Percentiles rank a stretch among this genome's conserved stretches.
These are phyloP conservation scores for Mrakia gelida DNA, from an alignment of 768 basidiomycete species.

Conservation along the genomic window DNA sequence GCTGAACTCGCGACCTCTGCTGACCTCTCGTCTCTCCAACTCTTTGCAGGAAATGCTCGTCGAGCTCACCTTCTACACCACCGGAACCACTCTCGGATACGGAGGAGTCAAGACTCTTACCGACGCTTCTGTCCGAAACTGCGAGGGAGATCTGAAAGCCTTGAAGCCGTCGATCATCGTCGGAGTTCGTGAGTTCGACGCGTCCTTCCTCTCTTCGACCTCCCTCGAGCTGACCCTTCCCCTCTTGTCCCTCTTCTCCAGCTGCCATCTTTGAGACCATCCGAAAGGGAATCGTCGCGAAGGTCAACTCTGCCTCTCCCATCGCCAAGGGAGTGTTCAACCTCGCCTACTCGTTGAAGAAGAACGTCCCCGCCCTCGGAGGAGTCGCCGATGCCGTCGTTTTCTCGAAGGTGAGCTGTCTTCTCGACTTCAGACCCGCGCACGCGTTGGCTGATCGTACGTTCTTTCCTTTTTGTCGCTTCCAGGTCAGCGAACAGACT, in stretches of 20 bases:
- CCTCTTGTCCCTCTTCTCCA: background rate
- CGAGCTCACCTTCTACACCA: slow-evolving; percentile 41
- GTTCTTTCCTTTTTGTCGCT: background rate
- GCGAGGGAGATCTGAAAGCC: slow-evolving; percentile 41
- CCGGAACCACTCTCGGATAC: slow-evolving; percentile 36
- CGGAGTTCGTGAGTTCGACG: slow-evolving; percentile 38
- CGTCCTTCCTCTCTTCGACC: slow-evolving; percentile 33
- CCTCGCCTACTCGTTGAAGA: slow-evolving; percentile 40
- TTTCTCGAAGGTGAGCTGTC: slow-evolving; percentile 35
- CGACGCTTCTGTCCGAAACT: slow-evolving; percentile 43
- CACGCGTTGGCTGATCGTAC: no score
- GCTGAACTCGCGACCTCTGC: background rate
- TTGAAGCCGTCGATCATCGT: slow-evolving; percentile 42
- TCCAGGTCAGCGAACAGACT: slow-evolving; percentile 39
- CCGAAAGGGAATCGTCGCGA: slow-evolving; percentile 44
- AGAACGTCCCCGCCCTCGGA: slow-evolving; percentile 39
- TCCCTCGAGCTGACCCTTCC: no score
- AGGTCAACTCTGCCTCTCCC: slow-evolving; percentile 39
- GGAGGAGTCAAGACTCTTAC: slow-evolving; percentile 44
- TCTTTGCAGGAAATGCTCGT: slow-evolving; percentile 42
- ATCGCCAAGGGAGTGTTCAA: slow-evolving; percentile 39
- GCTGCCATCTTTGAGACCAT: slow-evolving; percentile 30
- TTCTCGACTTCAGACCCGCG: background rate
- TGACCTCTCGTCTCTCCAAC: slow-evolving; percentile 39
- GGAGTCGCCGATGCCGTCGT: slow-evolving; percentile 40